Evolutionary conservation across 306 rosid species (phyloP).

Genomic region (Coriaria nepalensis): DNA sequence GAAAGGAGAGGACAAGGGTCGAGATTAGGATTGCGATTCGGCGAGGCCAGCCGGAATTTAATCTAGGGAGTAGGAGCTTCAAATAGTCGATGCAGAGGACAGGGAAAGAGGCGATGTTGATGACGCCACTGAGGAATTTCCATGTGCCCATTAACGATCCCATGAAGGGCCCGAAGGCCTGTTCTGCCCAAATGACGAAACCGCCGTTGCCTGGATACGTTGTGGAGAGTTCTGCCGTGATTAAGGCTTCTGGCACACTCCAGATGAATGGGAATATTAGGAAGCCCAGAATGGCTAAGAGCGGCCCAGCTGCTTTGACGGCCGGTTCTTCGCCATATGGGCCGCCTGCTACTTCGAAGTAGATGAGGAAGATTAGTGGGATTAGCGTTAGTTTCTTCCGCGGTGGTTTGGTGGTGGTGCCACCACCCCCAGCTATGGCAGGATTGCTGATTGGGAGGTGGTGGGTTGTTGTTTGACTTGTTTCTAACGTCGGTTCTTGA

Average conservation of each 20-base stretch:
- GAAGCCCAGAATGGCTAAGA: slow-evolving; percentile 4
- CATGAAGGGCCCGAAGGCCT: slow-evolving; percentile 6
- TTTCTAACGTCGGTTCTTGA: too few relatives aligned
- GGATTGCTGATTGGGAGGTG: background rate
- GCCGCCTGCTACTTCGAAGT: slow-evolving; percentile 9
- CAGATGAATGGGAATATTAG: slow-evolving; percentile 6
- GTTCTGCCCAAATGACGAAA: slow-evolving; percentile 4
- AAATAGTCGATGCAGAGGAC: slow-evolving; percentile 5
- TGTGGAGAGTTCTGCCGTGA: slow-evolving; percentile 11
- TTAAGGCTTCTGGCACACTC: slow-evolving; percentile 8
- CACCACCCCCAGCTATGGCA: background rate
- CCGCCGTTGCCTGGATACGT: slow-evolving; percentile 12
- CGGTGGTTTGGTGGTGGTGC: too few relatives aligned
- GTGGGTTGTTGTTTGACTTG: too few relatives aligned
- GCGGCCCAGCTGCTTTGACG: slow-evolving; percentile 7
- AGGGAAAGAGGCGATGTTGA: slow-evolving; percentile 7
- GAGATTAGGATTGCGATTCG: background rate
- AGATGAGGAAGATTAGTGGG: slow-evolving; percentile 13
- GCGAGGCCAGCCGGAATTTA: slow-evolving; percentile 12
- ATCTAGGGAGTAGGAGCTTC: background rate
- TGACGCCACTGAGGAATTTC: slow-evolving; percentile 7
- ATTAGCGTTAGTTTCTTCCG: slow-evolving; percentile 9
- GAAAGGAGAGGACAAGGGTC: background rate
- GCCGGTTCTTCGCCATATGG: slow-evolving; percentile 10
- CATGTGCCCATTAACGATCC: slow-evolving; percentile 7